Evolutionary conservation across 257 asterid genomes (phyloP).

Genomic region (Solanum rostratum): DNA sequence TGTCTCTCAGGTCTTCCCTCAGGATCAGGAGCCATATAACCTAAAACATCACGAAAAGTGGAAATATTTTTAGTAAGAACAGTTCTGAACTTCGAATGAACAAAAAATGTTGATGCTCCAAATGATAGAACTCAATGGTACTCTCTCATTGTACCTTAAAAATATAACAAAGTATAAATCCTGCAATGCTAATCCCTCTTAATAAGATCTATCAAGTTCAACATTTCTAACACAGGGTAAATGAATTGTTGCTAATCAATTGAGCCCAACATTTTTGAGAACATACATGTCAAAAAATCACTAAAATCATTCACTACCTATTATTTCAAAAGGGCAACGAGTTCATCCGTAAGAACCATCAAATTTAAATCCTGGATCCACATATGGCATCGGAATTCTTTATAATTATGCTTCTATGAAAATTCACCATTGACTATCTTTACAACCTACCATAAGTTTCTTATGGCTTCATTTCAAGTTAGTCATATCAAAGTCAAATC

Average conservation of each 20-base stretch:
- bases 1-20: constrained; percentile 67
- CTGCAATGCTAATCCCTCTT: background rate
- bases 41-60: background rate
- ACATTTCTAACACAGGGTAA: background rate
- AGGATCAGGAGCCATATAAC: constrained; percentile 19
- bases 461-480: background rate
- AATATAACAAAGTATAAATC: background rate
- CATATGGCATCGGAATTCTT: background rate
- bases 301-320: background rate
- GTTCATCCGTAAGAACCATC: background rate
- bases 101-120: background rate
- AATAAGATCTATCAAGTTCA: background rate
- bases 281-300: background rate
- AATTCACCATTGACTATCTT: background rate
- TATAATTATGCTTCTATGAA: background rate
- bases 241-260: background rate
- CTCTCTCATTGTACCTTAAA: background rate
- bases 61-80: background rate
- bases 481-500: background rate
- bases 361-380: background rate
- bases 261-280: background rate
- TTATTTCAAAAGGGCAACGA: background rate
- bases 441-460: background rate
- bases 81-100: background rate
- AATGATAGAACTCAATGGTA: background rate